These are phyloP conservation scores for Paecilomyces sp. DNA, from an alignment of 2,329 filamentous ascomycete genomes.

Conservation along the genomic window DNA sequence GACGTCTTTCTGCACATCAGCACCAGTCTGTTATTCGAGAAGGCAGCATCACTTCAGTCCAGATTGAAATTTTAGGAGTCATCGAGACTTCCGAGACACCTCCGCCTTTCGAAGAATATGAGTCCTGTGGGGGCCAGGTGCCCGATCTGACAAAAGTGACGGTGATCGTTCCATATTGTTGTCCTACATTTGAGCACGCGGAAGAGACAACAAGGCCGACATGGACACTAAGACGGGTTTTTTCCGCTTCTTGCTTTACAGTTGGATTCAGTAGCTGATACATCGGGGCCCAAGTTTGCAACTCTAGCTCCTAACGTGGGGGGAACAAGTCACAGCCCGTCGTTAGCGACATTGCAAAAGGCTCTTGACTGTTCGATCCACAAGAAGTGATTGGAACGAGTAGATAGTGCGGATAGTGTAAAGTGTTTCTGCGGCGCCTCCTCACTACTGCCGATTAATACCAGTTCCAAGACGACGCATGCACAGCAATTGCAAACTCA, in stretches of 20 bases:
- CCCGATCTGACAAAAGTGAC: background rate
- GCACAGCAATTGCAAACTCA: background rate
- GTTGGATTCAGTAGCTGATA: background rate
- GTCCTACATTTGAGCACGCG: background rate
- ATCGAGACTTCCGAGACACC: background rate
- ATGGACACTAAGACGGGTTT: background rate
- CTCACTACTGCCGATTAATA: background rate
- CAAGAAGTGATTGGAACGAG: too few relatives aligned
- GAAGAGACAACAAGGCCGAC: background rate
- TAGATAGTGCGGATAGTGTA: too few relatives aligned
- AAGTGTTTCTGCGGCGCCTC: background rate
- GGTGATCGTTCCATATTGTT: background rate
- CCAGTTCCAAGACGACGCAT: background rate
- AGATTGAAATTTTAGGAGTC: background rate
- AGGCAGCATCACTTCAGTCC: background rate
- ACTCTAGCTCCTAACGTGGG: background rate
- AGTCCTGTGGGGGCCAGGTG: background rate
- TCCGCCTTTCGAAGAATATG: background rate
- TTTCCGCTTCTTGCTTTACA: background rate
- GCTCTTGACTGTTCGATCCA: too few relatives aligned
- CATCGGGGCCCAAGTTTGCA: background rate
- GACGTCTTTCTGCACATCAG: background rate
- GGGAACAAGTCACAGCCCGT: too few relatives aligned
- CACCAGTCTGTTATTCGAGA: background rate
- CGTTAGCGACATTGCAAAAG: too few relatives aligned